Percentiles rank a stretch among this genome's conserved stretches.
phyloP scores from a whole-genome alignment of 495 filamentous ascomycete genomes.

The Diplogelasinospora grovesii region DNA sequence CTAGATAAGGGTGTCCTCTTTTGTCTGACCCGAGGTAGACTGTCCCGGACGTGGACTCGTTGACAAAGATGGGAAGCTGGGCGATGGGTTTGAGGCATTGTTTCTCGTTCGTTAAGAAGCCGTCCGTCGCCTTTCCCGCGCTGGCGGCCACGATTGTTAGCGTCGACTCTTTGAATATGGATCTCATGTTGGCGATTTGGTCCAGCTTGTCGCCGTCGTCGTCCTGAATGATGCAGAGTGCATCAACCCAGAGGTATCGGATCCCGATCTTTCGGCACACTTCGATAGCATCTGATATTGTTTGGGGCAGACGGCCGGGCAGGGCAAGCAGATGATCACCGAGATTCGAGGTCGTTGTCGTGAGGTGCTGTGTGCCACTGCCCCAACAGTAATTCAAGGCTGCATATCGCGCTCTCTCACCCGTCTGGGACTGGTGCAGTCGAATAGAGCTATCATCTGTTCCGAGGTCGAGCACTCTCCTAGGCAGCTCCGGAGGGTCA shows the following conservation, averaged over 20 bases:
- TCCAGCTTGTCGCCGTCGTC: neutral
- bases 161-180: neutral
- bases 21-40: too few relatives aligned
- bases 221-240: constrained; percentile 1
- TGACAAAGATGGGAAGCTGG: too few relatives aligned
- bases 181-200: neutral
- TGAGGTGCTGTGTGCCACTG: neutral
- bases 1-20: neutral
- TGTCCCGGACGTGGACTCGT: too few relatives aligned
- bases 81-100: too few relatives aligned
- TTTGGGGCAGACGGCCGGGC: neutral
- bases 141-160: neutral
- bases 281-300: neutral
- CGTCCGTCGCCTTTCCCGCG: neutral
- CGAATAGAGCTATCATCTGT: neutral
- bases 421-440: neutral
- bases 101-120: neutral
- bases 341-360: neutral
- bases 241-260: constrained; percentile 1
- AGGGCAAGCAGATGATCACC: neutral
- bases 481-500: neutral
- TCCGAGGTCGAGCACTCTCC: neutral
- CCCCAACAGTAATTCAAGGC: constrained; percentile 1
- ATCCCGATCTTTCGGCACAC: neutral
- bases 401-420: constrained; percentile 1